These are phyloP conservation scores for Stagonosporopsis rhizophila DNA, from an alignment of 2,329 filamentous ascomycete genomes.

Conservation along the genomic window DNA sequence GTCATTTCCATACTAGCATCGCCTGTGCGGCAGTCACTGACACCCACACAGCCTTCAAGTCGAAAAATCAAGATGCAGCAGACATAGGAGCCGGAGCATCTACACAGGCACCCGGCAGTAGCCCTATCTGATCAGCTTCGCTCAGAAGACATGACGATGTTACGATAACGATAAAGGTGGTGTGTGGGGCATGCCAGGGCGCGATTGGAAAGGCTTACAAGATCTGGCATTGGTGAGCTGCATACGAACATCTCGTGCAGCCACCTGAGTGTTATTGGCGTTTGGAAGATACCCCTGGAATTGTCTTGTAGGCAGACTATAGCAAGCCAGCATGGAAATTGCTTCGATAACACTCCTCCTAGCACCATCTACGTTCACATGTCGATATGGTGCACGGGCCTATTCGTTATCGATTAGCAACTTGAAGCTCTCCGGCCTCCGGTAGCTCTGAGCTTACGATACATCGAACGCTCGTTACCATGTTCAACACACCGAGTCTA, in stretches of 20 bases:
- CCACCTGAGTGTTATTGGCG: slow-evolving; percentile 18
- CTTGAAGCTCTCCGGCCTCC: slow-evolving; percentile 28
- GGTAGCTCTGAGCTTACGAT: slow-evolving; percentile 28
- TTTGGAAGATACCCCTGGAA: slow-evolving; percentile 36
- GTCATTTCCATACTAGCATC: slow-evolving; percentile 20
- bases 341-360: neutral
- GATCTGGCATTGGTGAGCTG: neutral
- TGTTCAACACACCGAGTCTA: slow-evolving; percentile 37
- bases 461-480: slow-evolving; percentile 28
- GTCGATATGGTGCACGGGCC: slow-evolving; percentile 31
- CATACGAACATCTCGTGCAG: neutral
- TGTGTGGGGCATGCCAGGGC: neutral
- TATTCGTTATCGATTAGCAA: slow-evolving; percentile 27
- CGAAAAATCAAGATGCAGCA: slow-evolving; percentile 46
- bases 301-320: neutral
- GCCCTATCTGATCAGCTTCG: slow-evolving; percentile 13
- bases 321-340: neutral
- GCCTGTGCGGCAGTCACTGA: slow-evolving; percentile 20
- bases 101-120: slow-evolving; percentile 30
- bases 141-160: neutral
- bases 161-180: neutral
- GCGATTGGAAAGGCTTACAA: neutral
- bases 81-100: slow-evolving; percentile 21
- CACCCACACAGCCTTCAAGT: slow-evolving; percentile 45
- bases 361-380: slow-evolving; percentile 16